phyloP scores from a whole-genome alignment of 352 stramenopile species.

The Globisporangium spinosum region DNA sequence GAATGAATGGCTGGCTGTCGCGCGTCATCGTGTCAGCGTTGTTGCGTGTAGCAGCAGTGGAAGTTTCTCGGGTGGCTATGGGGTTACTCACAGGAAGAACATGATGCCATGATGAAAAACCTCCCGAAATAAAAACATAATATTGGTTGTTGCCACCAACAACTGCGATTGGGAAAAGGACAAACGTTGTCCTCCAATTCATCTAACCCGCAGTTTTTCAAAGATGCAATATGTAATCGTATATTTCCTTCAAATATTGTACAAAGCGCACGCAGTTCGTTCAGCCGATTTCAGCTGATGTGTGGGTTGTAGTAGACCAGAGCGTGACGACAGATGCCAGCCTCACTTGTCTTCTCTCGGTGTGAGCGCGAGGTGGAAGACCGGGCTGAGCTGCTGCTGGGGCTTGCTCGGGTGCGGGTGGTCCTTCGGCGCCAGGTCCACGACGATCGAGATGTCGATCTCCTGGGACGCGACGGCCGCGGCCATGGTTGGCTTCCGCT shows the following conservation, averaged over 20 bases:
- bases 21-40: not conserved
- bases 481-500: not conserved
- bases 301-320: not conserved
- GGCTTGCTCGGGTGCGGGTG: not conserved
- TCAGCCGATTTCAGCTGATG: not conserved
- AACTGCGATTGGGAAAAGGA: not conserved
- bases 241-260: not conserved
- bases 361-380: conserved; percentile 8
- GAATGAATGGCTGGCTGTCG: not conserved
- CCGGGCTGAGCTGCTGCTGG: not conserved
- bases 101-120: not conserved
- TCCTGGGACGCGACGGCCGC: not conserved
- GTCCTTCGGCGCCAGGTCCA: conserved; percentile 5
- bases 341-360: not conserved
- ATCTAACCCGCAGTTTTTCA: not conserved
- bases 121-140: not conserved
- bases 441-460: conserved; percentile 13
- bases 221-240: not conserved
- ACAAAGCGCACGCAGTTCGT: not conserved
- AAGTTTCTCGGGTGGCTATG: not conserved
- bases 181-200: not conserved
- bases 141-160: not conserved
- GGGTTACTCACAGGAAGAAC: not conserved
- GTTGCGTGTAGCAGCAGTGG: not conserved
- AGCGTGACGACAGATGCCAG: not conserved